A percentile compares a stretch with the other conserved stretches of the same genome.
Conservation (phyloP, 2,329 filamentous ascomycete genomes). For the Penicillium capsulatum region DNA sequence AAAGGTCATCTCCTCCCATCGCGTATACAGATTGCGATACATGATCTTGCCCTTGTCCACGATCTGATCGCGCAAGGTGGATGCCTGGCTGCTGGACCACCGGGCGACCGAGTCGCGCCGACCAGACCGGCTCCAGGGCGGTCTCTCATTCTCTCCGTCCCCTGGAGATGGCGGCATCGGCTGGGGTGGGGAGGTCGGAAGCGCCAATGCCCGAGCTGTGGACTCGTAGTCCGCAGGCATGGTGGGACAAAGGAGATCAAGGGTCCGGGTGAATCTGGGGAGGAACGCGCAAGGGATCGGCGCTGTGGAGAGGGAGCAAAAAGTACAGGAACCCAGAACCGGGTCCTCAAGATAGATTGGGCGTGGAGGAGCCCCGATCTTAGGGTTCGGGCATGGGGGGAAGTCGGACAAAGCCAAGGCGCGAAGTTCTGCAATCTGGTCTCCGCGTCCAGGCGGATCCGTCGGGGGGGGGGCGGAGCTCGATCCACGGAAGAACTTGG, state of each 20-base stretch:
- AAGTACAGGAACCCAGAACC: background rate
- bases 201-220: conserved; percentile 51
- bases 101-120: conserved; percentile 38
- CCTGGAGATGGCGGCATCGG: conserved; percentile 44
- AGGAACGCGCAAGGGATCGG: conserved; percentile 10
- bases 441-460: background rate
- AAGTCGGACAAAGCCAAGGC: background rate
- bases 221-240: conserved; percentile 50
- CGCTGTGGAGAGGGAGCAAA: conserved; percentile 8
- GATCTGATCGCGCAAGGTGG: conserved; percentile 36
- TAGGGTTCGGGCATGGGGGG: background rate
- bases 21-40: conserved; percentile 30
- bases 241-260: conserved; percentile 8
- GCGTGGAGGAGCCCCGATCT: background rate
- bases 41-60: conserved; percentile 36
- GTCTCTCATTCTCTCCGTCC: conserved; percentile 37
- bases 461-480: background rate
- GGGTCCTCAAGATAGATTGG: background rate
- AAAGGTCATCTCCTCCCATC: conserved; percentile 42
- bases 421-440: background rate
- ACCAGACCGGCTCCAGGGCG: conserved; percentile 50
- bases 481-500: no score
- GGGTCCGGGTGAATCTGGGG: conserved; percentile 13
- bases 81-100: conserved; percentile 30
- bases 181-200: conserved; percentile 45